phyloP scores from a whole-genome alignment of 2,329 filamentous ascomycete species.

The Samsoniella hepiali region DNA sequence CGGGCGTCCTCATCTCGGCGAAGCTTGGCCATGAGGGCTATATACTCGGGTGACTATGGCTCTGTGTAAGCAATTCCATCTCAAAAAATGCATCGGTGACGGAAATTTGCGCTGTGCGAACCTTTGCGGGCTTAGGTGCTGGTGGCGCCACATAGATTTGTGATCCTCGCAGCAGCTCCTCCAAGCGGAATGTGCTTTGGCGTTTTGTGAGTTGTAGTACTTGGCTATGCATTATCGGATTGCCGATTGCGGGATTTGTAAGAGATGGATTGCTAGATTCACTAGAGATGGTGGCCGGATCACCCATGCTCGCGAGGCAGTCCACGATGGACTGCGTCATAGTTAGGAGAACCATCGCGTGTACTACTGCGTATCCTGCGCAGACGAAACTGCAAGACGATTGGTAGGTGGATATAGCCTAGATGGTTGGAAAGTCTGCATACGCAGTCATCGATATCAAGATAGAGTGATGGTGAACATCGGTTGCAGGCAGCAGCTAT shows the following conservation, averaged over 20 bases:
- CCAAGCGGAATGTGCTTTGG: constrained; percentile 54
- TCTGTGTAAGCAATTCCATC: constrained; percentile 18
- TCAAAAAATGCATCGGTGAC: constrained; percentile 57
- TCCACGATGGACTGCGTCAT: constrained; percentile 68
- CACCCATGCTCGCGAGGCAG: constrained; percentile 44
- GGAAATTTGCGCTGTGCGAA: neutral
- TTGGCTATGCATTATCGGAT: constrained; percentile 69
- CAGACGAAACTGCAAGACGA: neutral
- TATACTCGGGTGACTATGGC: constrained; percentile 71
- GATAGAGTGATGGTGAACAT: neutral
- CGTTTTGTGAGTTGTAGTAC: constrained; percentile 59
- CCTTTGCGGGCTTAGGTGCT: constrained; percentile 61
- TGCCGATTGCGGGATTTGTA: constrained; percentile 50
- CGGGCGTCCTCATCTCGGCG: constrained; percentile 78
- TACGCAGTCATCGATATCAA: neutral
- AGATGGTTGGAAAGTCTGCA: neutral
- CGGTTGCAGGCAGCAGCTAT: constrained; percentile 2
- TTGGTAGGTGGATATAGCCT: constrained; percentile 1
- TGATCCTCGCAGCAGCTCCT: constrained; percentile 68
- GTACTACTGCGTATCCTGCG: neutral
- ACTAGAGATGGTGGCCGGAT: constrained; percentile 16
- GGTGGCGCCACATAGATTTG: constrained; percentile 76
- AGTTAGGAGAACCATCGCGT: constrained; percentile 70
- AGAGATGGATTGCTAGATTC: constrained; percentile 48
- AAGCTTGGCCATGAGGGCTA: constrained; percentile 80